These are phyloP conservation scores for Fusarium agapanthi DNA, from an alignment of 2,329 filamentous ascomycete genomes.

Conservation along the genomic window DNA sequence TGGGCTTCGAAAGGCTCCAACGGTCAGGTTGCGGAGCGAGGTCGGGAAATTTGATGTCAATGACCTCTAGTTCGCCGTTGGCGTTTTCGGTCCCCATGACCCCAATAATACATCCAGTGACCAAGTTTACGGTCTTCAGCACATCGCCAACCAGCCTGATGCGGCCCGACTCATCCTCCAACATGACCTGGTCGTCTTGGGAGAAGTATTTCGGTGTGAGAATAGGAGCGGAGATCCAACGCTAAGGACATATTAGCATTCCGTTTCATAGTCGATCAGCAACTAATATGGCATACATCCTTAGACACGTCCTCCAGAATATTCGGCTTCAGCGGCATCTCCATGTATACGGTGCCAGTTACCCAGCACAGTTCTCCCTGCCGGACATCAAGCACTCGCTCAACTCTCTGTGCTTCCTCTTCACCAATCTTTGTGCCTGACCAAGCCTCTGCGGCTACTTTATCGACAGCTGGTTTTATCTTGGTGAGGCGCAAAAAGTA, in stretches of 20 bases:
- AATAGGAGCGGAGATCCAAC: slow-evolving; percentile 87
- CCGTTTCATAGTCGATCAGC: background rate
- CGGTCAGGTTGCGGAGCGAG: slow-evolving; percentile 82
- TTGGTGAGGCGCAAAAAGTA: slow-evolving; percentile 92
- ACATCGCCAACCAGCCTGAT: slow-evolving; percentile 78
- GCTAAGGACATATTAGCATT: slow-evolving; percentile 57
- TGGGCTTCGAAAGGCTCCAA: slow-evolving; percentile 73
- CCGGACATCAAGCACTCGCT: slow-evolving; percentile 91
- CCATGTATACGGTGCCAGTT: slow-evolving; percentile 93
- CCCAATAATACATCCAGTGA: slow-evolving; percentile 94
- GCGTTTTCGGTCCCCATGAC: slow-evolving; percentile 93
- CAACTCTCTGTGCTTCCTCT: slow-evolving; percentile 78
- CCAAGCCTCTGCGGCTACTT: slow-evolving; percentile 79
- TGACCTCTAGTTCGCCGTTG: slow-evolving; percentile 90
- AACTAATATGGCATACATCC: slow-evolving; percentile 66
- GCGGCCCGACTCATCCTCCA: slow-evolving; percentile 95
- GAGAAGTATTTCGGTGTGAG: slow-evolving; percentile 79
- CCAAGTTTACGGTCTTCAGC: slow-evolving; percentile 75
- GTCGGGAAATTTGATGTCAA: slow-evolving; percentile 90
- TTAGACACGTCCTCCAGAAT: slow-evolving; percentile 95
- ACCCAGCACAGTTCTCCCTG: slow-evolving; percentile 98
- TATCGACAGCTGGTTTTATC: slow-evolving; percentile 84
- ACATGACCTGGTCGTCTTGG: slow-evolving; percentile 76
- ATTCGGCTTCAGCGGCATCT: slow-evolving; percentile 95
- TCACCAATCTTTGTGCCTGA: slow-evolving; percentile 78